These are phyloP conservation scores for Mycena floridula DNA, from an alignment of 768 basidiomycete species.

Conservation along the genomic window DNA sequence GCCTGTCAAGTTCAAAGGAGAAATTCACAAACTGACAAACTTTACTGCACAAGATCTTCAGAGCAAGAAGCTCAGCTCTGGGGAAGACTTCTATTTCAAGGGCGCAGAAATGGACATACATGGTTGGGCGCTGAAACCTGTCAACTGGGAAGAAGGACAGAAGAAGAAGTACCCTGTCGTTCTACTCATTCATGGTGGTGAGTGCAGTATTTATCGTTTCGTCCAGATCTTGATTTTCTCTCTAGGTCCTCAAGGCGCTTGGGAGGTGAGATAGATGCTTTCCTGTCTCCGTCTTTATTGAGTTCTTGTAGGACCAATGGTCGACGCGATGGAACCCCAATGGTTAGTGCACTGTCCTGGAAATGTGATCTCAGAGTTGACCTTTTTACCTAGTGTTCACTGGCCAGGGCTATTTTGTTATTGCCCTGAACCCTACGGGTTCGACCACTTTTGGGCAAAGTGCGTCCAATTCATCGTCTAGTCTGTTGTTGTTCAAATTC, in stretches of 20 bases:
- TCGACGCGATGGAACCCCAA: constrained; percentile 91
- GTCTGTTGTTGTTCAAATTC: background rate
- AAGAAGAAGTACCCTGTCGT: constrained; percentile 75
- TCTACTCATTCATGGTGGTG: constrained; percentile 79
- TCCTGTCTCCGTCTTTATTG: too few relatives aligned
- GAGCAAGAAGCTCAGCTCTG: constrained; percentile 50
- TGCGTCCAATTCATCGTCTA: constrained; percentile 15
- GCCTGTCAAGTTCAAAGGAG: constrained; percentile 21
- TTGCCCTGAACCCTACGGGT: constrained; percentile 91
- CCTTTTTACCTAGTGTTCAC: constrained; percentile 67
- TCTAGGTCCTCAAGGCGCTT: constrained; percentile 79
- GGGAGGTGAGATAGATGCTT: too few relatives aligned
- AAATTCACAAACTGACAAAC: constrained; percentile 54
- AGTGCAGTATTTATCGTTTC: constrained; percentile 25
- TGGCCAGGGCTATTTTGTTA: constrained; percentile 82
- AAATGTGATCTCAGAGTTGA: background rate
- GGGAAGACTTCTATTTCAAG: constrained; percentile 86
- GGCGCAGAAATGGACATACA: constrained; percentile 79
- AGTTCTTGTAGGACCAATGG: constrained; percentile 91
- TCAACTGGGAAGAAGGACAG: constrained; percentile 61
- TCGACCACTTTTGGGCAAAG: constrained; percentile 91
- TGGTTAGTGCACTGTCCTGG: constrained; percentile 19
- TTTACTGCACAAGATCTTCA: constrained; percentile 54
- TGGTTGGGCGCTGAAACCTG: constrained; percentile 80
- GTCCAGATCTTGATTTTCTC: background rate